phyloP scores from a whole-genome alignment of 768 basidiomycete genomes.

The Phaeotremella fagi region DNA sequence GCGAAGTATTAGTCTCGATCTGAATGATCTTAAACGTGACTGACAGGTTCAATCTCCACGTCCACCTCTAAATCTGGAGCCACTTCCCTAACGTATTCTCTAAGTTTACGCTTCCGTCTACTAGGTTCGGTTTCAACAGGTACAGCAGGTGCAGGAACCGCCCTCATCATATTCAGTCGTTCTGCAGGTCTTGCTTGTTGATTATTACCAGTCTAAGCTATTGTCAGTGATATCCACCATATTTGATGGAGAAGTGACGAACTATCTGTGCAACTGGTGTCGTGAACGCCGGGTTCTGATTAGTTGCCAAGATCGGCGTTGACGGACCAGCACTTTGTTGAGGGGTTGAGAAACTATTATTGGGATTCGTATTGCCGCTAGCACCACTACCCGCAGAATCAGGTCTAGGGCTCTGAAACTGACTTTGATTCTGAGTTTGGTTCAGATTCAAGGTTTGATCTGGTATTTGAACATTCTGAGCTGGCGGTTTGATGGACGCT shows the following conservation, averaged over 20 bases:
- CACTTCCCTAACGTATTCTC: slow-evolving; percentile 26
- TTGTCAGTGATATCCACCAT: too few species aligned
- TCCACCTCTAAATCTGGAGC: slow-evolving; percentile 34
- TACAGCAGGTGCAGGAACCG: slow-evolving; percentile 8
- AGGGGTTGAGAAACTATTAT: not conserved
- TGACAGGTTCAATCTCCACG: slow-evolving; percentile 28
- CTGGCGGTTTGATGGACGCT: not conserved
- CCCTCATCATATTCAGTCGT: too few species aligned
- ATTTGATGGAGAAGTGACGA: not conserved
- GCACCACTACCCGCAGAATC: not conserved
- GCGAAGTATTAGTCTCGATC: not conserved
- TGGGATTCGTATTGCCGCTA: too few species aligned
- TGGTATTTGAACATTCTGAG: not conserved
- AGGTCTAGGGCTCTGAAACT: not conserved
- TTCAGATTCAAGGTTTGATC: not conserved
- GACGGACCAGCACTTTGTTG: not conserved
- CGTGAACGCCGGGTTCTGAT: not conserved
- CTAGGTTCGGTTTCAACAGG: slow-evolving; percentile 21
- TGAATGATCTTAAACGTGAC: not conserved
- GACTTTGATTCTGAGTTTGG: not conserved
- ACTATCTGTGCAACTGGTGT: not conserved
- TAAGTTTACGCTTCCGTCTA: slow-evolving; percentile 32
- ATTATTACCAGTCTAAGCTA: too few species aligned
- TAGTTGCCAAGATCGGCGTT: not conserved
- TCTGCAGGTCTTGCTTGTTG: too few species aligned